Evolutionary conservation across 139 green algal genomes (phyloP), one percentile per base, ranked within the genome.

Genomic region (Monoraphidium neglectum): DNA sequence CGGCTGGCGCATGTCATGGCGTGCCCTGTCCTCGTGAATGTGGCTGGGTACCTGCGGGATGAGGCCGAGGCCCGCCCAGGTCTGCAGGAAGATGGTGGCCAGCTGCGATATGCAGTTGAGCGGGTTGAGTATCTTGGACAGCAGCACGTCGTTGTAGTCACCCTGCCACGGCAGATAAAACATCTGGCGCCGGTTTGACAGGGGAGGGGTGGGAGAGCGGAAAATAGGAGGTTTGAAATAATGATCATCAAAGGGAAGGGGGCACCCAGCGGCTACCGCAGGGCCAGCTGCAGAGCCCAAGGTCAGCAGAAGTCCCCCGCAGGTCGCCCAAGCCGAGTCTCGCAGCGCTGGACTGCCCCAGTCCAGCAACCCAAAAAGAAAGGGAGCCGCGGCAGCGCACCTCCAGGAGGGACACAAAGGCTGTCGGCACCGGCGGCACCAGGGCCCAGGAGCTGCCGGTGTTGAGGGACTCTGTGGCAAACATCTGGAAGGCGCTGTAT

Each of bases 401-500:
- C 70, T 77, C 54, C 38, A 77, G 59, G 2, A 38, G 38, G 21
- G 69, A 53, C 16, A 46, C 60, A 16, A 78, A 37, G 46, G 36
- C 15, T 21, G 32, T 63, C 24, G 72, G 61, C 38, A 77, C 18
- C 2, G 38, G 59, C 56, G 65, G 65, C 2, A 70, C 12, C 26
- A 77, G 60, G 28, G 51, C 43, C 13, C 24, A 28, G 43, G 56
- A 51, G 30, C 60, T 57, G 26, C 35, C 62, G 10, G 15, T 56
- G 33, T 60, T 6, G 46, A 64, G 37, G 1, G 61, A 30, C 43
- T 36, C 51, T 56, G 72, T 66, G 61, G 68, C 36, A 21, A 13
- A 37, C 72, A 78, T 64, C 2, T 56, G 43, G 62, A 78, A 78
- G 8, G 49, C 72, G 28, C 62, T 72, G 62, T 78, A 78, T 33